Conservation (phyloP, 306 rosid genomes). For the Vigna mungo region DNA sequence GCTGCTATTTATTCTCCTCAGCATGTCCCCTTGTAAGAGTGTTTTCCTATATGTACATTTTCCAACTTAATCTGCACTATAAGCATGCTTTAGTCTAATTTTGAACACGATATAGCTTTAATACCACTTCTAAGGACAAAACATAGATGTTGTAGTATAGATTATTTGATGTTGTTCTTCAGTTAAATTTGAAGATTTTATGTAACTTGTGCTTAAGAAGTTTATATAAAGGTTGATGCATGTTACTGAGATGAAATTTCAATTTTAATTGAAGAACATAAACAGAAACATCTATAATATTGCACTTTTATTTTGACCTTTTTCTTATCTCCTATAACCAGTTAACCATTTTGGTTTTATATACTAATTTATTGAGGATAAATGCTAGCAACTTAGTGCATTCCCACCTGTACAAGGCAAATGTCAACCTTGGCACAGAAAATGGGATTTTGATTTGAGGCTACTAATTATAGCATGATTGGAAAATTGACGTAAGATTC, state of each 20-base stretch:
- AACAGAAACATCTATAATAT: neutral
- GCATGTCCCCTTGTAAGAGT: conserved; percentile 41
- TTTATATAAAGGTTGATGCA: neutral
- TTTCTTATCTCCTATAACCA: neutral
- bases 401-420: neutral
- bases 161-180: neutral
- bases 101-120: conserved; percentile 21
- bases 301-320: neutral
- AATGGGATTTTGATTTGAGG: conserved; percentile 14
- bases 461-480: neutral
- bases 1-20: conserved; percentile 33
- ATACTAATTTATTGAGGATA: neutral
- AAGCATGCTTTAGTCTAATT: conserved; percentile 39
- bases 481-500: neutral
- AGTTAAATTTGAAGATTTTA: neutral
- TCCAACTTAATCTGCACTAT: conserved; percentile 35
- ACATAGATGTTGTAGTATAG: neutral
- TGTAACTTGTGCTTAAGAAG: neutral
- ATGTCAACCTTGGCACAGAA: neutral
- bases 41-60: conserved; percentile 50
- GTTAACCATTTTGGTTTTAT: conserved; percentile 20
- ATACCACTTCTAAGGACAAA: neutral
- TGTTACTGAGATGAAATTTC: neutral
- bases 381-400: neutral
- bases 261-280: neutral